Base-by-base conservation (phyloP, 2,329 filamentous ascomycete genomes). In the Paraconiothyrium sp. region DNA sequence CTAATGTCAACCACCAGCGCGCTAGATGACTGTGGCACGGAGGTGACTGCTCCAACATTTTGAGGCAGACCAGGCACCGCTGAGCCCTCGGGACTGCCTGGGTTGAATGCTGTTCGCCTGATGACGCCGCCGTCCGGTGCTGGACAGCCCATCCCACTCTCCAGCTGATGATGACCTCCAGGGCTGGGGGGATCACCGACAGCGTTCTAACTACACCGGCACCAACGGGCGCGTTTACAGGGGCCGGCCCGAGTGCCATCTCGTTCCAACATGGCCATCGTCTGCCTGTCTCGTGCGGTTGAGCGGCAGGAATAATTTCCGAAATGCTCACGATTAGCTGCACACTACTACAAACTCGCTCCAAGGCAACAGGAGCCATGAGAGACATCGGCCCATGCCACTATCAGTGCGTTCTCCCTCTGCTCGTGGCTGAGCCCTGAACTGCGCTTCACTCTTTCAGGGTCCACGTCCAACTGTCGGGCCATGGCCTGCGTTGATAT, bases 31-130 rank as follows among this genome's bases (percentile, higher is more conserved):
- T 27, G 41, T 50, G 39, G 22, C 47, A 44, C 60, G 56, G 64
- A 67, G 55, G 14, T 60, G 62, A 68, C 63, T 64, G 64, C 64
- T 68, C 65, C 64, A 59, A 62, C 59, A 48, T 61, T 64, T 63
- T 55, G 34, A 43, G 49, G 49, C 30, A 52, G 20, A 20, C 49
- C 16, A 30, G 27, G 27, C 27, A 30, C 27, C 27, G 27, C 27
- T 30, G 27, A 30, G 27, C 27, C 27, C 27, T 30, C 2, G 27
- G 27, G 6, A 30, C 27, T 6, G 27, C 27, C 27, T 6, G 6
- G 27, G 27, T 30, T 30, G 27, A 30, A 6, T 30, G 4, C 27
- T 6, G 27, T 30, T 30, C 27, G 27, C 27, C 27, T 30, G 27
- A 30, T 30, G 27, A 30, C 27, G 27, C 27, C 27, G 27, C 27